phyloP scores from a whole-genome alignment of 2,329 filamentous ascomycete genomes.

The Orbilia blumenaviensis region DNA sequence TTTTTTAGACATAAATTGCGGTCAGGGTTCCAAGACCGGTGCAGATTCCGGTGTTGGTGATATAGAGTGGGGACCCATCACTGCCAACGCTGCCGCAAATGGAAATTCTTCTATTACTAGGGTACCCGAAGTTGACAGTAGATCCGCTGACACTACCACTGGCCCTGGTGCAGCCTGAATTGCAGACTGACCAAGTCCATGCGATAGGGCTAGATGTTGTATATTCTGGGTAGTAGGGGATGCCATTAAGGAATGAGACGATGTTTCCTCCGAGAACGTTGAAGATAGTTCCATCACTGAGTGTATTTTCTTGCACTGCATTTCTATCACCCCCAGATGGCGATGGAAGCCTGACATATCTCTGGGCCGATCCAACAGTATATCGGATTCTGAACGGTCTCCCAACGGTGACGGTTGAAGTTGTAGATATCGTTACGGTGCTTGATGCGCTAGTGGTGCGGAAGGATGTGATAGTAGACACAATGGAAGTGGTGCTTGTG shows the following conservation, averaged over 20 bases:
- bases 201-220: not conserved
- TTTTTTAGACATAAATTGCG: not conserved
- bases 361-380: not conserved
- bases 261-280: not conserved
- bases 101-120: not conserved
- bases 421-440: slow-evolving; percentile 4
- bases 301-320: not conserved
- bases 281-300: not conserved
- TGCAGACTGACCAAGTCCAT: slow-evolving; percentile 13
- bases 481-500: not conserved
- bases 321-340: too few relatives aligned
- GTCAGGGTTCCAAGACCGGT: not conserved
- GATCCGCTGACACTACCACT: not conserved
- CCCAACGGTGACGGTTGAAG: slow-evolving; percentile 28
- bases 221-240: slow-evolving; percentile 7
- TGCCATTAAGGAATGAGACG: not conserved
- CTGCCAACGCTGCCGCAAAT: not conserved
- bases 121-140: not conserved
- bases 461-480: slow-evolving; percentile 20
- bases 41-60: not conserved
- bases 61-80: not conserved
- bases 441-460: not conserved
- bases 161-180: not conserved
- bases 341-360: not conserved
- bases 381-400: slow-evolving; percentile 13